Base-by-base conservation (phyloP, 1,139 yeast genomes). In the Hansenula sp. region DNA sequence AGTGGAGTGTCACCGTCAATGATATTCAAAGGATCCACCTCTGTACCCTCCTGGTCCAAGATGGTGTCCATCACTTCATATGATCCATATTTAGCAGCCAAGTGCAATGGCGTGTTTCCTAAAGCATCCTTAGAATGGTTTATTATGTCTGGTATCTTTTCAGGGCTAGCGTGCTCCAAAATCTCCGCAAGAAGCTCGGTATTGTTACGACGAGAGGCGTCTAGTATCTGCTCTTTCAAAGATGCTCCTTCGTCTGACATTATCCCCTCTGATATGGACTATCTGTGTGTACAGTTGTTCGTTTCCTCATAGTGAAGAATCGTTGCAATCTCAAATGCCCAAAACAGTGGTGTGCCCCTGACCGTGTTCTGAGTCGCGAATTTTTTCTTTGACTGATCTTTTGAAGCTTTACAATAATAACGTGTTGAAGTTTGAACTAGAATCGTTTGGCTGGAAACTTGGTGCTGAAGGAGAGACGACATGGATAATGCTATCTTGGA, bases 21-120 rank as follows among this genome's bases (percentile, higher is more conserved):
- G 33, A 80, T 69, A 60, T 86, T 86, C 36, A 66, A 61, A 0
- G 95, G 92, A 59, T 92, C 96, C 32, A 90, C 80, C 53, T 89
- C 96, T 20, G 90, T 90, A 3, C 95, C 97, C 46, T 86, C 95
- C 43, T 83, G 80, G 59, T 92, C 97, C 47, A 92, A 71, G 24
- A 92, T 68, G 36, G 73, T 67, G 57, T 92, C 97, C 57, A 92
- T 69, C 33, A 87, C 87, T 54, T 89, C 97, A 77, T 84, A 86
- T 44, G 88, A 77, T 3, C 97, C 97, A 51, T 78, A 72, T 46
- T 71, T 73, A 31, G 95, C 84, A 21, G 95, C 88, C 38, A 92
- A 63, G 63, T 92, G 97, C 38, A 92, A 69, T 4, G 94, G 77
- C 1, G 89, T 69, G 66, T 88, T 88, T n/a, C 89, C 87, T 32